Base-by-base conservation (phyloP, 805 yeast genomes). In the Saccharomycopsis malanga region DNA sequence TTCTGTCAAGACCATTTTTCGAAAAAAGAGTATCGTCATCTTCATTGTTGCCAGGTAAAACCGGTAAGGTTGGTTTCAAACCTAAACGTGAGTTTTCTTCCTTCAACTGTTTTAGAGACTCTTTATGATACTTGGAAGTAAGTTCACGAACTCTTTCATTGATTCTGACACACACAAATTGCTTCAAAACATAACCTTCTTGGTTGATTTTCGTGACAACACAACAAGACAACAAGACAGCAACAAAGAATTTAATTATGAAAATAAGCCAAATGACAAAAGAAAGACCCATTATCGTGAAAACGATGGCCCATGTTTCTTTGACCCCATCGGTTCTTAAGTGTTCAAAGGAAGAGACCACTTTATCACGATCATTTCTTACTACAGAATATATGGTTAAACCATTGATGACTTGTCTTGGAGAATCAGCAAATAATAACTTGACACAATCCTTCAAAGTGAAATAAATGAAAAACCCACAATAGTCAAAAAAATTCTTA, bases 341-440 rank as follows among this genome's bases (percentile, higher is more conserved):
- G 4, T 58, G 50, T 34, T 60, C 57, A 42, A 60, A 45, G 23
- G 68, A 57, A 2, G 55, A 60, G 23, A 67, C 55, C 44, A 70
- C 61, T 23, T 57, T 54, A 14, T 57, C 61, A 4, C 57, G 49
- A 30, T 60, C 59, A 15, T 65, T 56, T 12, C 71, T 58, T 17
- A 74, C 58, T 3, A 73, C 76, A 2, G 79, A 72, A 64, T 71
- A 74, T 18, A 83, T 64, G 0, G 96, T 86, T 55, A 84, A 67
- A 23, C 88, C 83, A 59, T 87, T 87, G 53, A 87, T 75, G 1
- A 85, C 81, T 63, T 87, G 96, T 63, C 96, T 77, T 21, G 96
- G 96, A 15, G 88, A 73, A 55, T 87, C 95, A 0, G 95, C 88
- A 39, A 85, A 66, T 7, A 87, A 56, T 54, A 87, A 72, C 39